A percentile compares a stretch with the other conserved stretches of the same genome.
Evolutionary conservation across 192 early-diverging fungal genomes (phyloP).

Genomic region (Entophlyctis luteolus): DNA sequence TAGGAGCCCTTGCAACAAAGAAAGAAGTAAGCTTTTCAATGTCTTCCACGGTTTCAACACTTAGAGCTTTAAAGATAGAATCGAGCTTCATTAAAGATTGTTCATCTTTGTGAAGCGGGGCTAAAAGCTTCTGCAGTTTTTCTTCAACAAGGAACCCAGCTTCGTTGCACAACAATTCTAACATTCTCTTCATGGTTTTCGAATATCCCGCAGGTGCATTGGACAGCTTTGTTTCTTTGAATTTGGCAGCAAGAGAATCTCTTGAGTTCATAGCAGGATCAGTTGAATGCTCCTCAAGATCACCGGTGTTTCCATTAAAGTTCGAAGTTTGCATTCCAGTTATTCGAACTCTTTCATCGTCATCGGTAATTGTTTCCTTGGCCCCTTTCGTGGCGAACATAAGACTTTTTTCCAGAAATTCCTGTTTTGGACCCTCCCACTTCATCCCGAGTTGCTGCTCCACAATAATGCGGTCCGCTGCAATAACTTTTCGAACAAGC

Average conservation of each 20-base stretch:
- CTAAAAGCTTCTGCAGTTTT: constrained; percentile 54
- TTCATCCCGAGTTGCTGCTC: constrained; percentile 58
- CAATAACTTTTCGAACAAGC: constrained; percentile 52
- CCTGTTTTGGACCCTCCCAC: constrained; percentile 43
- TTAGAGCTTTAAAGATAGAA: constrained; percentile 56
- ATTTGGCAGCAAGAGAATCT: constrained; percentile 34
- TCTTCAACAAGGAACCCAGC: constrained; percentile 57
- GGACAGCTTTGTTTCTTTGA: constrained; percentile 28
- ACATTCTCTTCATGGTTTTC: constrained; percentile 44
- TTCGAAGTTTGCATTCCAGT: not conserved
- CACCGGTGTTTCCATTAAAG: not conserved
- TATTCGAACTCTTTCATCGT: constrained; percentile 5
- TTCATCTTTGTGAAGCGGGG: constrained; percentile 48
- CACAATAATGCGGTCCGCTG: constrained; percentile 52
- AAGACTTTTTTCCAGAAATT: constrained; percentile 41
- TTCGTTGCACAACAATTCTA: constrained; percentile 52
- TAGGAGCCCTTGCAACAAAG: constrained; percentile 30
- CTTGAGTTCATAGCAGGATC: not conserved
- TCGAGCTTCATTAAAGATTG: constrained; percentile 56
- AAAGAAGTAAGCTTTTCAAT: constrained; percentile 45
- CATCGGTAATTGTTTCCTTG: not conserved
- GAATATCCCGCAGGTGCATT: constrained; percentile 20
- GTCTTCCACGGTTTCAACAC: constrained; percentile 52
- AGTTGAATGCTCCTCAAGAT: not conserved
- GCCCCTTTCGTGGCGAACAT: constrained; percentile 28